These are phyloP conservation scores for Globisporangium solare DNA, from an alignment of 352 stramenopile species.

Conservation along the genomic window DNA sequence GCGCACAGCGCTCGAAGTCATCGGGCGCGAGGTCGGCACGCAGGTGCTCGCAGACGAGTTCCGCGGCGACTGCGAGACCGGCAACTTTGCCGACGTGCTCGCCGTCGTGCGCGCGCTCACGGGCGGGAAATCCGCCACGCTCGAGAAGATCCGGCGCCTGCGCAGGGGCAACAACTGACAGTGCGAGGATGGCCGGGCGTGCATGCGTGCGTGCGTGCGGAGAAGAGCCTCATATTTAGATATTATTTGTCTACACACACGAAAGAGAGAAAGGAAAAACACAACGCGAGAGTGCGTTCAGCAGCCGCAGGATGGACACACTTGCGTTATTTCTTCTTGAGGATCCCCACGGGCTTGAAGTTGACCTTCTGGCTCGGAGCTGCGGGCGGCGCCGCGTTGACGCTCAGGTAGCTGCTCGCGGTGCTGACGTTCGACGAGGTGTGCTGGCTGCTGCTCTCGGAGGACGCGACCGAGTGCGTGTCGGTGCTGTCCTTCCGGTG, in stretches of 20 bases:
- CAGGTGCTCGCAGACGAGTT: slow-evolving; percentile 16
- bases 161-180: slow-evolving; percentile 14
- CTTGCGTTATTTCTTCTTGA: slow-evolving; percentile 27
- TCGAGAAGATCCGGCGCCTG: slow-evolving; percentile 35
- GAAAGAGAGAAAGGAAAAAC: not conserved
- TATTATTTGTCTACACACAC: slow-evolving; percentile 18
- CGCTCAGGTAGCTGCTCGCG: slow-evolving; percentile 17
- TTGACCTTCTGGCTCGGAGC: slow-evolving; percentile 20
- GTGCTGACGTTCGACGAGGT: slow-evolving; percentile 18
- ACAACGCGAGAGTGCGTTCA: too few relatives aligned
- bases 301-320: not conserved
- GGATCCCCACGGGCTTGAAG: slow-evolving; percentile 56
- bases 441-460: slow-evolving; percentile 14
- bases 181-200: too few relatives aligned
- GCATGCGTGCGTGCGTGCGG: too few relatives aligned
- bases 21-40: slow-evolving; percentile 61
- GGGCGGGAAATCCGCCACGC: slow-evolving; percentile 32
- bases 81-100: slow-evolving; percentile 67
- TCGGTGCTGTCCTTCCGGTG: slow-evolving; percentile 17
- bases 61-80: slow-evolving; percentile 12
- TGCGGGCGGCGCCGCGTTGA: slow-evolving; percentile 18
- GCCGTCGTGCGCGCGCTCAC: slow-evolving; percentile 38
- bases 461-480: slow-evolving; percentile 17
- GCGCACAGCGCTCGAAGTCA: slow-evolving; percentile 68
- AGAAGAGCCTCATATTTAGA: slow-evolving; percentile 16